Evolutionary conservation across 106 monocot genomes (phyloP), one percentile per base, ranked within the genome.

Genomic region (Dioscorea zingiberensis): DNA sequence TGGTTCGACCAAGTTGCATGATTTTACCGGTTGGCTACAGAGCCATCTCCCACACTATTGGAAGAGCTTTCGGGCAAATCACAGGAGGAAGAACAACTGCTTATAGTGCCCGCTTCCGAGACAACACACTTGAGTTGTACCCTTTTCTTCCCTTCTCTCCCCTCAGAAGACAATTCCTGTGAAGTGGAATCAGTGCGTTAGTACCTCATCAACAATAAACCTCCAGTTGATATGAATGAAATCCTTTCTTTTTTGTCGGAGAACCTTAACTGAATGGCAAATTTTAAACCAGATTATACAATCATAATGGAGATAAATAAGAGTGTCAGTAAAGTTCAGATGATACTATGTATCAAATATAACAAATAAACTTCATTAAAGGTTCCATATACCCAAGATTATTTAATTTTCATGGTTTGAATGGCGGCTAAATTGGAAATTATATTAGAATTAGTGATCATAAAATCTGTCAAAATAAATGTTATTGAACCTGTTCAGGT

Each of bases 121-220:
- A 19, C 44, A 58, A 38, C 69, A 12, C 55, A 57, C 25, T 73
- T 78, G 25, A 54, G 49, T 21, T 55, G 18, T 62, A 59, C 45
- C 83, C 64, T 59, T 29, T 68, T 73, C 53, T 75, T 45, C 25
- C 48, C 73, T 67, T 74, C 85, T 54, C 59, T 87, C 46, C 18
- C 71, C 49, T 77, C 80, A 24, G 79, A 68, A 46, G 72, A 74
- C 15, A 60, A 55, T n/a, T 85, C 77, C 87, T 93, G 75, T 18
- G 59, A 13, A 2, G 15, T 19, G 19, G 15, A 51, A 51, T 4
- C 2, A 16, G 4, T 51, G 51, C 15, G 13, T 51, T 4, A 51
- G 13, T 1, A 18, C 18, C 13, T 13, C 46, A 47, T 47, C 13
- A 8, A 47, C 7, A 13, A 13, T 8, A 7, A 47, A 47, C 46